A percentile compares a stretch with the other conserved stretches of the same genome.
Evolutionary conservation across 176 grass and related monocot genomes (phyloP).

Genomic region (Oryza officinalis): DNA sequence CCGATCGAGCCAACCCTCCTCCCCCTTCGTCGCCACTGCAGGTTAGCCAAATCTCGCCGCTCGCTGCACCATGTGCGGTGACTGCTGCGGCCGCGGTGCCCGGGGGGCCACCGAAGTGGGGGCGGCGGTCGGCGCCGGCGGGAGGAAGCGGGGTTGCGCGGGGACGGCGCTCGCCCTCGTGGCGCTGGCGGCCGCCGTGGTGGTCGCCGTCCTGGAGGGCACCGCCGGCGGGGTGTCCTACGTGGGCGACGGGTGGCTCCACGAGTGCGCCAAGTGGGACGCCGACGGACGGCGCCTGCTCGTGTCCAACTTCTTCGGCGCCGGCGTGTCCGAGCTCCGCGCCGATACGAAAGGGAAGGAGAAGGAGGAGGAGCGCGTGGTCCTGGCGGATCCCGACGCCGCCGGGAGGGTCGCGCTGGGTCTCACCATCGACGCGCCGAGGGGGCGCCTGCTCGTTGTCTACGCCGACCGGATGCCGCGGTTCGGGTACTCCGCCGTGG

Average conservation of each 20-base stretch:
- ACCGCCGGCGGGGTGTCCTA: slow-evolving; percentile 58
- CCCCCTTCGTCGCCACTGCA: background rate
- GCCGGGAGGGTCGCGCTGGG: slow-evolving; percentile 59
- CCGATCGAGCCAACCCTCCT: background rate
- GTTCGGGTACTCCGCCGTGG: slow-evolving; percentile 59
- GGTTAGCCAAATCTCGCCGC: background rate
- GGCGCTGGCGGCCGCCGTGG: slow-evolving; percentile 53
- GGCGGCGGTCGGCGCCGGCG: too few species aligned
- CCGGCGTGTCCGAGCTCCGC: slow-evolving; percentile 59
- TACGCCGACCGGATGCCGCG: slow-evolving; percentile 52
- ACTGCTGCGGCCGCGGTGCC: slow-evolving; percentile 37
- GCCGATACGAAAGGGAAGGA: background rate
- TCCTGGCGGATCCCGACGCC: slow-evolving; percentile 55
- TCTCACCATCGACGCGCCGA: slow-evolving; percentile 54
- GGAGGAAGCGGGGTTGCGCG: slow-evolving; percentile 15
- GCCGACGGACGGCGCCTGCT: slow-evolving; percentile 58
- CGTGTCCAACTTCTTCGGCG: slow-evolving; percentile 59
- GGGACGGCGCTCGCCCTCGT: slow-evolving; percentile 31
- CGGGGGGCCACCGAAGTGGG: background rate
- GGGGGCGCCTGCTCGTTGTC: slow-evolving; percentile 59
- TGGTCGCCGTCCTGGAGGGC: slow-evolving; percentile 69
- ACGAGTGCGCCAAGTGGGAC: slow-evolving; percentile 99
- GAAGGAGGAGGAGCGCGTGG: slow-evolving; percentile 49
- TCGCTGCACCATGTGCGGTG: slow-evolving; percentile 46
- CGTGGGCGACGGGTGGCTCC: slow-evolving; percentile 56